Base-by-base conservation (phyloP, 2,329 filamentous ascomycete genomes). In the Neodidymelliopsis sp. region DNA sequence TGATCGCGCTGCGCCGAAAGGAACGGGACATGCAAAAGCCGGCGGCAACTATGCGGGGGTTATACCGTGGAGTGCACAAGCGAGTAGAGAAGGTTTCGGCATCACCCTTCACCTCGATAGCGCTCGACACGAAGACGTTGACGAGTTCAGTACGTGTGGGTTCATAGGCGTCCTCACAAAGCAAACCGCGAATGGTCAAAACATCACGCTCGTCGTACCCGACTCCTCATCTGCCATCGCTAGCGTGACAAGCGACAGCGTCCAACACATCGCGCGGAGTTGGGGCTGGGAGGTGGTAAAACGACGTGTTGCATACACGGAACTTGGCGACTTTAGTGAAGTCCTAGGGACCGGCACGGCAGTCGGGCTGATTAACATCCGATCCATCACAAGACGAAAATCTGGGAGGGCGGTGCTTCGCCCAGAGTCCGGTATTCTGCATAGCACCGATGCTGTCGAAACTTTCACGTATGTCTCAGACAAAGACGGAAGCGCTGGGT, bases 41-140 rank as follows among this genome's bases (percentile, higher is more conserved):
- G 72, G 71, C 4, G 72, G 72, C 0, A 74, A 74, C 44, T 74
- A 74, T 48, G 71, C 67, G 0, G 67, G 71, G 4, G 71, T 70
- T 2, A 53, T 72, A n/a, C 54, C 57, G n/a, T 70, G 62, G 48
- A 63, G 53, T 7, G 62, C 64, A 10, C 55, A 65, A 25, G 71
- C 72, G n/a, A 40, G 54, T 11, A 52, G 47, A 7, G 57, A 69
- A 18, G 72, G 70, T 1, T 74, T 57, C 35, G 44, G 40, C 4
- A 59, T 74, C n/a, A 70, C 65, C 2, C 53, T 74, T 25, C 70
- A 72, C 45, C 52, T 74, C 7, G 72, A 74, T 44, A 65, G 61
- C 16, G 35, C 46, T 34, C 72, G 68, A 4, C 53, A 53, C 6
- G 63, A 57, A 0, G 62, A 62, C 15, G 63, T 74, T n/a, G 72